phyloP scores from a whole-genome alignment of 1,139 yeast species.

The Fermentozyma sake region DNA sequence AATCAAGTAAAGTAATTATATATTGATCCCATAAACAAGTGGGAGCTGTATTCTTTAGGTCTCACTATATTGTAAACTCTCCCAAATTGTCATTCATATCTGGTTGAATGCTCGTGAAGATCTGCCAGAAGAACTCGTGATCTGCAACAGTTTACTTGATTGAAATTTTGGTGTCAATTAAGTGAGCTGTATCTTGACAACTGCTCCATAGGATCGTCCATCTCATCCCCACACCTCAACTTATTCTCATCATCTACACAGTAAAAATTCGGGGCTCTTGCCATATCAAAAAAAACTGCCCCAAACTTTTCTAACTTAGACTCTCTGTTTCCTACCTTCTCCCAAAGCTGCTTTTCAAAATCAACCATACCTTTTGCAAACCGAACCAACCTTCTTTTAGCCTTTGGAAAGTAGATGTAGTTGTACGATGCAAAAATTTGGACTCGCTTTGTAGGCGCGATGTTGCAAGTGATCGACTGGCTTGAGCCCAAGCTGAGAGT shows the following conservation, averaged over 20 bases:
- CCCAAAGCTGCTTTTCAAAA: constrained; percentile 7
- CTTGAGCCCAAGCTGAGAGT: constrained; percentile 9
- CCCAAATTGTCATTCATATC: no score
- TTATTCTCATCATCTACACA: constrained; percentile 14
- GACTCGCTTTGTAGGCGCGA: constrained; percentile 13
- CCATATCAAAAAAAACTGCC: constrained; percentile 13
- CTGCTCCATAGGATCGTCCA: background rate
- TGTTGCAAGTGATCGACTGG: constrained; percentile 15
- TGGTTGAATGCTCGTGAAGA: no score
- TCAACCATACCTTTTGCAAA: background rate
- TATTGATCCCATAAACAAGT: no score
- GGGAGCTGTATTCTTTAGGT: no score
- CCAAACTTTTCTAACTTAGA: constrained; percentile 9
- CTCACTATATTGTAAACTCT: no score
- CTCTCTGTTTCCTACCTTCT: constrained; percentile 2
- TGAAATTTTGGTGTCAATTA: background rate
- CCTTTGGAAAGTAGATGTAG: constrained; percentile 12
- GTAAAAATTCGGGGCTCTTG: constrained; percentile 11
- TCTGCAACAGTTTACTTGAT: constrained; percentile 1
- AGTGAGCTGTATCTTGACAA: background rate
- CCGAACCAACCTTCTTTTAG: constrained; percentile 8
- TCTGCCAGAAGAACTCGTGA: no score
- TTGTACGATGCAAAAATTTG: constrained; percentile 15
- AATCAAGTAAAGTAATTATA: no score
- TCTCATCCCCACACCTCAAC: constrained; percentile 10